Conservation (phyloP, 495 filamentous ascomycete species). For the Aspergillus egyptiacus region DNA sequence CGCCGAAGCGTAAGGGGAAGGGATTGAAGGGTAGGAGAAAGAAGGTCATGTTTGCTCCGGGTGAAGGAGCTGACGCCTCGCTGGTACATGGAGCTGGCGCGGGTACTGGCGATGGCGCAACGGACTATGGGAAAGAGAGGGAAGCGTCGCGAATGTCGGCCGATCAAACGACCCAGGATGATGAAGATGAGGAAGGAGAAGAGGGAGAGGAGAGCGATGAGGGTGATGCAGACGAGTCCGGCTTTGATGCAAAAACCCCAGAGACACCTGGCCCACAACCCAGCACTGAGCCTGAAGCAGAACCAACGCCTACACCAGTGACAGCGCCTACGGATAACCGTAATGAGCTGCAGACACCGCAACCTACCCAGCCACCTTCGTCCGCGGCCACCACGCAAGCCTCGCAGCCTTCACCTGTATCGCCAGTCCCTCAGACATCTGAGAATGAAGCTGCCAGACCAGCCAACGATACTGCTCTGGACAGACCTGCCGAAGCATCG, state of each 20-base stretch:
- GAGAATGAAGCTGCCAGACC: neutral
- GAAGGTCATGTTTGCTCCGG: constrained; percentile 51
- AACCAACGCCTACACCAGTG: constrained; percentile 19
- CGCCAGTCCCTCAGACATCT: constrained; percentile 11
- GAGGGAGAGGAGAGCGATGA: constrained; percentile 46
- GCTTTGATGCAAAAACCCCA: constrained; percentile 46
- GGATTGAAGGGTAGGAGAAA: constrained; percentile 62
- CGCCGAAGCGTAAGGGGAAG: constrained; percentile 69
- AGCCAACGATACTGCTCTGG: constrained; percentile 3
- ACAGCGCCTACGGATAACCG: constrained; percentile 6
- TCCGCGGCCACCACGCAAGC: constrained; percentile 15
- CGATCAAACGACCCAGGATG: constrained; percentile 39
- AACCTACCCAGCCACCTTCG: constrained; percentile 26
- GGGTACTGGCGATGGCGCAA: constrained; percentile 17
- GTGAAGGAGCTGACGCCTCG: constrained; percentile 36
- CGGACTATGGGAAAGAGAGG: constrained; percentile 30
- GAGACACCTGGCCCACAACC: constrained; percentile 30
- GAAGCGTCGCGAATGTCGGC: constrained; percentile 30
- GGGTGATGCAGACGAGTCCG: constrained; percentile 53
- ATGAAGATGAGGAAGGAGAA: constrained; percentile 33
- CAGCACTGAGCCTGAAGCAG: constrained; percentile 20
- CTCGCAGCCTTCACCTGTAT: constrained; percentile 6
- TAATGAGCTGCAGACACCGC: constrained; percentile 8
- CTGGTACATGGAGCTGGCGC: constrained; percentile 29
- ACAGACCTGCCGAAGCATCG: constrained; percentile 5